Base-by-base conservation (phyloP, 2,329 filamentous ascomycete genomes). In the Sporothrix dimorphospora region DNA sequence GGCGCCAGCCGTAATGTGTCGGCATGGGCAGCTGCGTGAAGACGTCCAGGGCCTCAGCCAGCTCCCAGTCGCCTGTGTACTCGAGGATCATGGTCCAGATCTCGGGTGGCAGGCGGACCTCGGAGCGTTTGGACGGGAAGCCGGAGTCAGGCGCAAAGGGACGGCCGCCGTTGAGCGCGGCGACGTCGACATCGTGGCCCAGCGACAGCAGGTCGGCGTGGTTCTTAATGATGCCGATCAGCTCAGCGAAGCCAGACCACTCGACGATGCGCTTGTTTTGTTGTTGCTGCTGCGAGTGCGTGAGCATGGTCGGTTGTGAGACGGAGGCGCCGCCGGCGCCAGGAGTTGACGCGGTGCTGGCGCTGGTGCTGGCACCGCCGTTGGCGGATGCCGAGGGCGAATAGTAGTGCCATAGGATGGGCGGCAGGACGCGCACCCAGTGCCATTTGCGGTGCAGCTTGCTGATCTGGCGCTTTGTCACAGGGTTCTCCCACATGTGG, bases 1-100 rank as follows among this genome's bases (percentile, higher is more conserved):
- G 79, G 12, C 80, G 80, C 94, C 94, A 97, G 76, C 92, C 89
- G 4, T 80, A 75, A 3, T 61, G 69, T 47, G 84, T 80, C 0
- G 95, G 94, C 73, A 91, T 88, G 0, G 89, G 87, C 6, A 97
- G 83, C 71, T 88, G 94, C 1, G 94, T 94, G 78, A 92, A 95
- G 59, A 98, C 88, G 72, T 92, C 90, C 6, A 98, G 84, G 0
- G 92, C 91, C 75, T 91, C 91, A 11, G 95, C 92, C 24, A 97
- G 85, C 81, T 98, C 95, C 95, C 95, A 98, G 80, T 98, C 95
- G 57, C 90, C 90, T 0, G 94, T 89, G 74, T 91, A 89, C 75
- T 97, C 92, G 57, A 98, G 89, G 65, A 98, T 92, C 72, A 95
- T 91, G 42, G 91, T 91, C 94, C 94, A 97, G 51, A 98, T 87